Percentiles rank a stretch among this genome's conserved stretches.
phyloP scores from a whole-genome alignment of 257 asterid species.

The Solanum arcanum region DNA sequence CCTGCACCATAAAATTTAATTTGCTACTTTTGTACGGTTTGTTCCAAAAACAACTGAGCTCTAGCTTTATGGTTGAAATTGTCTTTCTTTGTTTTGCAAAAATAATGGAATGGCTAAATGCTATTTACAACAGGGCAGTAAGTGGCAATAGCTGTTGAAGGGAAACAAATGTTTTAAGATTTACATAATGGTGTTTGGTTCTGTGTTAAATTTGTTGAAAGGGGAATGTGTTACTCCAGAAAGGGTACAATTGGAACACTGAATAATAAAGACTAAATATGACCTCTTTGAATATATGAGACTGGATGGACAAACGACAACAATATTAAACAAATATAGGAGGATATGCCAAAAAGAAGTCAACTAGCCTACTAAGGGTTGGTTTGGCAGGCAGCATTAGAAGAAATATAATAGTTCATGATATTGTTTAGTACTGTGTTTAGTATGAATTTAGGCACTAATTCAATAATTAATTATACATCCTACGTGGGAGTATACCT shows the following conservation, averaged over 20 bases:
- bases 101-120: background rate
- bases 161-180: background rate
- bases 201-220: background rate
- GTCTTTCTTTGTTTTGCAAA: background rate
- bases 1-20: conserved; percentile 5
- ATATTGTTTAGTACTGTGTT: no score
- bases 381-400: no score
- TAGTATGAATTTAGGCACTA: no score
- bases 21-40: background rate
- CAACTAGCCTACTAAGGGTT: background rate
- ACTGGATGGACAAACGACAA: background rate
- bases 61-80: background rate
- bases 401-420: no score
- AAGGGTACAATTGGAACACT: background rate
- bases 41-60: background rate
- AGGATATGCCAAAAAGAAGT: background rate
- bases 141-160: background rate
- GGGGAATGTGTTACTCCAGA: background rate
- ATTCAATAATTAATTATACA: no score
- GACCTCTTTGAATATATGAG: background rate
- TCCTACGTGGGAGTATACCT: no score
- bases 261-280: background rate
- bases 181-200: background rate
- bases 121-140: background rate
- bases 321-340: background rate